Evolutionary conservation across 2,329 filamentous ascomycete genomes (phyloP).

Genomic region (Trichocomaceae sp.): DNA sequence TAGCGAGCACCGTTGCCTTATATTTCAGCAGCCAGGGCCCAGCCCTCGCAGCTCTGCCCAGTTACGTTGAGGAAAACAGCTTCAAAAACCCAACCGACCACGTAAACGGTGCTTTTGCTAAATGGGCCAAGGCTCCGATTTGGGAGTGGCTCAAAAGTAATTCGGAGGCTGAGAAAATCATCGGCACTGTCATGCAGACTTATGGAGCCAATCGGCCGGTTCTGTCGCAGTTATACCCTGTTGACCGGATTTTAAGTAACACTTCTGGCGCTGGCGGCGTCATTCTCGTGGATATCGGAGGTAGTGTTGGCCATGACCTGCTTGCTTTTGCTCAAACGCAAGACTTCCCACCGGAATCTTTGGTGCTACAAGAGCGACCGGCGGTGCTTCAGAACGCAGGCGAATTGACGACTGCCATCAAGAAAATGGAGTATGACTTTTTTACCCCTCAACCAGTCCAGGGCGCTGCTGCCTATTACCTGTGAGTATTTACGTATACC

Average conservation of each 20-base stretch:
- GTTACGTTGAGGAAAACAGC: not conserved
- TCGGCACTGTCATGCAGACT: slow-evolving; percentile 8
- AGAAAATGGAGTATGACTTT: slow-evolving; percentile 42
- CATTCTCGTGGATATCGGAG: slow-evolving; percentile 19
- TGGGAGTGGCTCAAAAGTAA: slow-evolving; percentile 7
- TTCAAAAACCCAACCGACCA: slow-evolving; percentile 7
- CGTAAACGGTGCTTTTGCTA: slow-evolving; percentile 1
- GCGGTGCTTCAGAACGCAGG: slow-evolving; percentile 26
- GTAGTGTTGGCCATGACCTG: slow-evolving; percentile 13
- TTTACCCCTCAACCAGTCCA: slow-evolving; percentile 42
- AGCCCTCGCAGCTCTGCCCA: not conserved
- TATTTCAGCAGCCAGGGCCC: slow-evolving; percentile 1
- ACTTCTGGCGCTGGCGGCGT: not conserved
- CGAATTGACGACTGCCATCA: slow-evolving; percentile 15
- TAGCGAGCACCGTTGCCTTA: slow-evolving; percentile 2
- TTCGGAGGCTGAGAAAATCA: slow-evolving; percentile 1
- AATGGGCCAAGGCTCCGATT: slow-evolving; percentile 5
- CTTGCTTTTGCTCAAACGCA: slow-evolving; percentile 26
- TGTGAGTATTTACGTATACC: not conserved
- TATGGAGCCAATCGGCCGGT: slow-evolving; percentile 1
- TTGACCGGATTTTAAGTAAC: not conserved
- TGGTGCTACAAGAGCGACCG: slow-evolving; percentile 45
- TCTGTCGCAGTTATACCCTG: slow-evolving; percentile 5
- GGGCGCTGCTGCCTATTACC: slow-evolving; percentile 20
- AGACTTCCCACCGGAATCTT: slow-evolving; percentile 31